Evolutionary conservation across 2,329 filamentous ascomycete genomes (phyloP).

Genomic region (Clathrospora elynae): DNA sequence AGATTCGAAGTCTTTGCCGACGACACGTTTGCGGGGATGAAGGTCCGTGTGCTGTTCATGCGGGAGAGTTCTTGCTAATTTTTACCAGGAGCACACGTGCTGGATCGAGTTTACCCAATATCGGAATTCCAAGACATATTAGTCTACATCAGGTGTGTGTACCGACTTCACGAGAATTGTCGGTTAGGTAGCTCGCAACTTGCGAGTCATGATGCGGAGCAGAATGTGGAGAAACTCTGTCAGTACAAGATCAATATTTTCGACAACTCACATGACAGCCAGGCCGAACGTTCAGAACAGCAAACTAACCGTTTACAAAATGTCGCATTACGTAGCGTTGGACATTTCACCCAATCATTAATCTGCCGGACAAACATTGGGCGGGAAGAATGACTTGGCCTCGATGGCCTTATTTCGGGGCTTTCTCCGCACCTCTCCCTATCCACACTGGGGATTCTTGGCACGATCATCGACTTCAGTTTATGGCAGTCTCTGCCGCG

Average conservation of each 20-base stretch:
- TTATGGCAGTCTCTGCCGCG: conserved; percentile 1
- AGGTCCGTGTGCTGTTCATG: conserved; percentile 3
- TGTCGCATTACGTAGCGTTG: conserved; percentile 5
- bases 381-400: conserved; percentile 4
- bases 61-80: not conserved
- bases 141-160: not conserved
- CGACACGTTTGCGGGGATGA: conserved; percentile 31
- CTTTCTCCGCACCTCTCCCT: conserved; percentile 4
- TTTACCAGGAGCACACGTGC: conserved; percentile 10
- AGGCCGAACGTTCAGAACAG: conserved; percentile 1
- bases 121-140: not conserved
- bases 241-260: not conserved
- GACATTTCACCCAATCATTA: conserved; percentile 12
- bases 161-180: not conserved
- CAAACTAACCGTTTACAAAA: not conserved
- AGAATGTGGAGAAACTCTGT: conserved; percentile 10
- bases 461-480: conserved; percentile 11
- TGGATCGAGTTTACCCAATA: conserved; percentile 9
- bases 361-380: conserved; percentile 12
- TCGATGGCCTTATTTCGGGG: conserved; percentile 11
- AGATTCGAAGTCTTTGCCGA: conserved; percentile 52
- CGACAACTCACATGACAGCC: conserved; percentile 8
- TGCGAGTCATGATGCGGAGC: conserved; percentile 1
- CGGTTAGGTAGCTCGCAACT: not conserved
- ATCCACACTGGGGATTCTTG: conserved; percentile 21